Percentiles rank a stretch among this genome's conserved stretches.
These are phyloP conservation scores for Penstemon eatonii DNA, from an alignment of 257 asterid species.

Conservation along the genomic window DNA sequence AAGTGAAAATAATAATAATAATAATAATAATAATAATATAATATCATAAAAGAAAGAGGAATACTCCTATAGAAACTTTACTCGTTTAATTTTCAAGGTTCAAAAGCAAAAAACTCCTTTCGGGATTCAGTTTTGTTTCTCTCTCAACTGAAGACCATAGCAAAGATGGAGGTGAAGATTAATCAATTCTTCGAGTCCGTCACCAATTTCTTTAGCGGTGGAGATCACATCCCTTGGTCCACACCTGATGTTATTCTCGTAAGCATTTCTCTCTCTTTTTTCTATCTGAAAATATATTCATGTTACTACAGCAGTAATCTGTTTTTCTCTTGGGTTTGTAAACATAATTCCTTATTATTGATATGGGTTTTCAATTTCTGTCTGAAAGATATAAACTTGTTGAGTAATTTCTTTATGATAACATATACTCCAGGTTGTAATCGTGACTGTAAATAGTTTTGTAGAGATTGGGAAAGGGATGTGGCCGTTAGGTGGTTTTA, in stretches of 20 bases:
- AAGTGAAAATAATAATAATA: too few relatives aligned
- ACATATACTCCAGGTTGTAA: too few relatives aligned
- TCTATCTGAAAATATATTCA: neutral
- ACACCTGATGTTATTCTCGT: conserved; percentile 16
- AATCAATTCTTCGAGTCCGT: conserved; percentile 58
- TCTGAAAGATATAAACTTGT: neutral
- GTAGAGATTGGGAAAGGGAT: too few relatives aligned
- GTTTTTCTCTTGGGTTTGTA: neutral
- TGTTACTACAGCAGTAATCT: neutral
- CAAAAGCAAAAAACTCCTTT: too few relatives aligned
- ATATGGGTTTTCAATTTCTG: conserved; percentile 8
- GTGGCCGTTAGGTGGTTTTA: too few relatives aligned
- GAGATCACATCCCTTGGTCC: conserved; percentile 59
- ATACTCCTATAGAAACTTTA: too few relatives aligned
- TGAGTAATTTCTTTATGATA: too few relatives aligned
- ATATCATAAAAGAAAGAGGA: too few relatives aligned
- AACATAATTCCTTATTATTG: neutral
- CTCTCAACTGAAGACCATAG: neutral
- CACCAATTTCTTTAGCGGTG: conserved; percentile 62
- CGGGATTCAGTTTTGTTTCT: too few relatives aligned
- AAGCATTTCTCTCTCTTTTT: neutral
- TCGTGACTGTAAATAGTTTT: too few relatives aligned
- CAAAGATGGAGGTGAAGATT: conserved; percentile 50
- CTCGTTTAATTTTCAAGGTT: too few relatives aligned
- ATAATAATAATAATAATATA: too few relatives aligned